Evolutionary conservation across 2,329 filamentous ascomycete genomes (phyloP).

Genomic region (Colletotrichum tropicale): DNA sequence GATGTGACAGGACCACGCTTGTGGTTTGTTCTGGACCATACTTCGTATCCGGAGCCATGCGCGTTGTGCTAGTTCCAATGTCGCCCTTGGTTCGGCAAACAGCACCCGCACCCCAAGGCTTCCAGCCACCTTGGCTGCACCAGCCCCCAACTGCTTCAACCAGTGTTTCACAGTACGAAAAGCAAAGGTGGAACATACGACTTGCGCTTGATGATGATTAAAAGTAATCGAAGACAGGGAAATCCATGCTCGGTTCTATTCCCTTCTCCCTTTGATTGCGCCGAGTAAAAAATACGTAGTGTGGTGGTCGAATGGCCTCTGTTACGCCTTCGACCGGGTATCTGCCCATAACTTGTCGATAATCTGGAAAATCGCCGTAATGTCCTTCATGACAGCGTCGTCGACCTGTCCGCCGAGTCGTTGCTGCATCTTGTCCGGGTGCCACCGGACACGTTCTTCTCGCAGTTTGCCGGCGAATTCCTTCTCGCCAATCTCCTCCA

Average conservation of each 20-base stretch:
- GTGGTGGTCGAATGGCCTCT: neutral
- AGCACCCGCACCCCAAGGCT: neutral
- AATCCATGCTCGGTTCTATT: neutral
- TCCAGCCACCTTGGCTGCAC: neutral
- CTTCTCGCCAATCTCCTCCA: conserved; percentile 47
- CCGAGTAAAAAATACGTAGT: neutral
- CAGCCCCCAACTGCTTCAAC: neutral
- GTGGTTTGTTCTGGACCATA: neutral
- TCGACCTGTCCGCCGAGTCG: conserved; percentile 77
- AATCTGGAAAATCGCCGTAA: conserved; percentile 91
- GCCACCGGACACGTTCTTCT: conserved; percentile 89
- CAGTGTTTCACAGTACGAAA: conserved; percentile 10
- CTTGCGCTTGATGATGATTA: neutral
- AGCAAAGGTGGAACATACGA: neutral
- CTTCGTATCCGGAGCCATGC: neutral
- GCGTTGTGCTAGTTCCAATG: neutral
- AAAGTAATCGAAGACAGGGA: neutral
- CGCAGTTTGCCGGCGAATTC: conserved; percentile 66
- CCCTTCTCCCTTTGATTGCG: neutral
- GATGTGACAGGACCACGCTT: neutral
- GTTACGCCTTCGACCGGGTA: conserved; percentile 39
- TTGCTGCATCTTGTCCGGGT: conserved; percentile 97
- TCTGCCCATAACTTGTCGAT: conserved; percentile 83
- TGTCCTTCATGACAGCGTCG: conserved; percentile 72
- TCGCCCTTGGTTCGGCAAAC: neutral